Evolutionary conservation across 164 flowering plant genomes (phyloP).

Genomic region (Stephania yunnanensis): DNA sequence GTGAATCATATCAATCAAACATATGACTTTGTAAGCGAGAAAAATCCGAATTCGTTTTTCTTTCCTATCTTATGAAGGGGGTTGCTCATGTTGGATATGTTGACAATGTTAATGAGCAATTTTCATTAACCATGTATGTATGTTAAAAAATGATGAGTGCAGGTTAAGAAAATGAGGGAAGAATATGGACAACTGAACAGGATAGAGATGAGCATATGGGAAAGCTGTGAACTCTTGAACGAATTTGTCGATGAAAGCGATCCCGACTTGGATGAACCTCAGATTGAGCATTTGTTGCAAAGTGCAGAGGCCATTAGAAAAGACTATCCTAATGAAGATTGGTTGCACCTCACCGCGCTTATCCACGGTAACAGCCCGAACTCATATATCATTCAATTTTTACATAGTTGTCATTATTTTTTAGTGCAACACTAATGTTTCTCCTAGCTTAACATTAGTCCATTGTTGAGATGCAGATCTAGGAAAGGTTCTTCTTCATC

Average conservation of each 20-base stretch:
- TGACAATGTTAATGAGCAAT: background rate
- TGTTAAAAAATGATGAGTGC: background rate
- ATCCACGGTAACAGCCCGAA: slow-evolving; percentile 26
- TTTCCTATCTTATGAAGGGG: background rate
- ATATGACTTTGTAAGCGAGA: slow-evolving; percentile 37
- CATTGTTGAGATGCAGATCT: slow-evolving; percentile 34
- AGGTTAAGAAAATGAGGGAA: slow-evolving; percentile 40
- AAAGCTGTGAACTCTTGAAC: slow-evolving; percentile 36
- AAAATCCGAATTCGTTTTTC: background rate
- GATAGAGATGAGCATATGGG: slow-evolving; percentile 47
- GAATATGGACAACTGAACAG: slow-evolving; percentile 34
- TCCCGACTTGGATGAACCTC: slow-evolving; percentile 43
- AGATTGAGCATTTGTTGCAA: slow-evolving; percentile 37
- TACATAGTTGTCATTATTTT: background rate
- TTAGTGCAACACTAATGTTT: background rate
- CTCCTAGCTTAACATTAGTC: background rate
- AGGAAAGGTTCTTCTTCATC: slow-evolving; percentile 61
- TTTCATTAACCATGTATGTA: background rate
- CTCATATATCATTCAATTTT: background rate
- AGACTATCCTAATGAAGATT: slow-evolving; percentile 38
- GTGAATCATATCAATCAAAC: slow-evolving; percentile 43
- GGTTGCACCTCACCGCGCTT: slow-evolving; percentile 41
- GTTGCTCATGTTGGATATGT: background rate
- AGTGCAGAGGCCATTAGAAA: slow-evolving; percentile 35
- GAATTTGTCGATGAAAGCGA: slow-evolving; percentile 40